A percentile compares a stretch with the other conserved stretches of the same genome.
Evolutionary conservation across 1,139 yeast genomes (phyloP).

Genomic region (Candida sanyaensis): DNA sequence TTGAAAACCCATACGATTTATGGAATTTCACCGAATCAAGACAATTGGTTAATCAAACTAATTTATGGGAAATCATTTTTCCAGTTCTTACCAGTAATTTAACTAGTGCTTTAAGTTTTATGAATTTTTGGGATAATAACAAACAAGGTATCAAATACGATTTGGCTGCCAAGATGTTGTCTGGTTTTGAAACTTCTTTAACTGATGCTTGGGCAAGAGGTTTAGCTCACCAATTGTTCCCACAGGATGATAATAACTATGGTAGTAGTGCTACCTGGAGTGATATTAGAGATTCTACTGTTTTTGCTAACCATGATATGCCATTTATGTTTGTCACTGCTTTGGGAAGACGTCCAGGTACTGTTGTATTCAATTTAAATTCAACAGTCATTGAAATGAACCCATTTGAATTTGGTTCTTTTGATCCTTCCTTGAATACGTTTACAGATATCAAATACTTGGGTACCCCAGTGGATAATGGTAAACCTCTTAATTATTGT

Average conservation of each 20-base stretch:
- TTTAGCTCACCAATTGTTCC: slow-evolving; percentile 39
- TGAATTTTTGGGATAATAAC: slow-evolving; percentile 29
- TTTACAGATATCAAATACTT: slow-evolving; percentile 39
- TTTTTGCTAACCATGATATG: slow-evolving; percentile 36
- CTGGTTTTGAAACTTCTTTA: slow-evolving; percentile 32
- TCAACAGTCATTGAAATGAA: slow-evolving; percentile 43
- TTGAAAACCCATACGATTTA: slow-evolving; percentile 29
- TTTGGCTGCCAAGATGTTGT: slow-evolving; percentile 28
- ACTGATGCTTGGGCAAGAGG: slow-evolving; percentile 45
- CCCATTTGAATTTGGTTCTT: slow-evolving; percentile 47
- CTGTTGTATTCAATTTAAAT: slow-evolving; percentile 32
- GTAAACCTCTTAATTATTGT: slow-evolving; percentile 53
- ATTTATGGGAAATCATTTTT: slow-evolving; percentile 22
- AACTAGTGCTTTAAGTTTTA: slow-evolving; percentile 27
- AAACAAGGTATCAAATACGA: slow-evolving; percentile 30
- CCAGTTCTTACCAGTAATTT: slow-evolving; percentile 26
- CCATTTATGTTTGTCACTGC: slow-evolving; percentile 43
- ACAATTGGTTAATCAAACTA: slow-evolving; percentile 28
- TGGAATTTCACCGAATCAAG: slow-evolving; percentile 39
- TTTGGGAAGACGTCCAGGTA: slow-evolving; percentile 39
- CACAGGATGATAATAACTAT: slow-evolving; percentile 24
- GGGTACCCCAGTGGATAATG: slow-evolving; percentile 65
- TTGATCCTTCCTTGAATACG: slow-evolving; percentile 39
- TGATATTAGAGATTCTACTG: slow-evolving; percentile 28
- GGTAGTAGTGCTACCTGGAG: slow-evolving; percentile 33